Evolutionary conservation across 2,329 filamentous ascomycete genomes (phyloP), one percentile per base, ranked within the genome.

Genomic region (Ophiostoma pallidulum): DNA sequence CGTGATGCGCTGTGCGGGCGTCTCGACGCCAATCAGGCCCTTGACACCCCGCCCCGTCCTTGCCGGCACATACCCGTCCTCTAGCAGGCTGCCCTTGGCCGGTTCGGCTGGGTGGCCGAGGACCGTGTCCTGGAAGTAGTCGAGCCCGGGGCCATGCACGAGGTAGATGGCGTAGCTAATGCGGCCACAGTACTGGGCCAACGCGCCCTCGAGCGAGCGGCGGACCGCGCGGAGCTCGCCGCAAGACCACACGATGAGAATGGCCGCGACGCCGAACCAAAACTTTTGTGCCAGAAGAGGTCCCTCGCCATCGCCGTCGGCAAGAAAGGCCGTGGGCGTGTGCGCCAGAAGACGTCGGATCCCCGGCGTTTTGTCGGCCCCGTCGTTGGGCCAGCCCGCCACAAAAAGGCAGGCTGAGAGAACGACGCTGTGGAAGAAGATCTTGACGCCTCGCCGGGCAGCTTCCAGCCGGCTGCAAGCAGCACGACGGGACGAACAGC

Each of bases 101-200:
- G n/a, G n/a, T n/a, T n/a, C n/a, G n/a, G n/a, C n/a, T n/a, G 56
- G 47, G 36, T 51, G 44, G 26, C 63, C 65, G 7, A 63, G 49
- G 8, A 67, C 52, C 28, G 53, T 51, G 32, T 50, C 55, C 47
- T 63, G 60, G 51, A 67, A 56, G 39, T 66, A 51, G 13, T 64
- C 67, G 8, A 77, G 58, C 12, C 73, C 64, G 4, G 69, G 68
- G 0, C 76, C 76, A 54, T 80, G 76, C n/a, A 74, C 68, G 7
- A 80, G 64, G 54, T 80, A 80, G 3, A 80, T 64, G 3, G 75
- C 71, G 52, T 73, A 80, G 48, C 73, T 77, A 51, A 79, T 72
- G 22, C 69, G 67, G 12, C 72, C 77, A 18, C 76, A 69, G 57
- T 80, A 80, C 53, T 75, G 74, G 12, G 72, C 69, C 12, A 74